These are phyloP conservation scores for Claviceps maximensis DNA, from an alignment of 2,329 filamentous ascomycete species.

Conservation along the genomic window DNA sequence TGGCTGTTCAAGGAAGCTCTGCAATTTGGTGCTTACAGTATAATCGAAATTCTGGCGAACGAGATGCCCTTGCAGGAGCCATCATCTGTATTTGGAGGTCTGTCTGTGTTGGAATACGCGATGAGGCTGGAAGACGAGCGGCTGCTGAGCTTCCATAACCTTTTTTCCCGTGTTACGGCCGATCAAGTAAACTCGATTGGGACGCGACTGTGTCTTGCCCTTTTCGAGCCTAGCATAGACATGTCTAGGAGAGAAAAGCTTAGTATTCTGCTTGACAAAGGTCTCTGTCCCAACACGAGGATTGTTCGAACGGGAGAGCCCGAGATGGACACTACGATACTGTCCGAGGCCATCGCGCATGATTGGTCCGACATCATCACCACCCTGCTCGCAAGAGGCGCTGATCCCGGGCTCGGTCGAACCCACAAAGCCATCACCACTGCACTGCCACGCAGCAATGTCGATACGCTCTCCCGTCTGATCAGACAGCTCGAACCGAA, in stretches of 20 bases:
- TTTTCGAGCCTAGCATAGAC: neutral
- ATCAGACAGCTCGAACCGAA: neutral
- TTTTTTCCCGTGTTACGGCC: neutral
- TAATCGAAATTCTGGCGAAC: neutral
- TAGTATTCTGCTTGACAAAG: neutral
- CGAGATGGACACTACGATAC: neutral
- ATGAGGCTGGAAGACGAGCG: neutral
- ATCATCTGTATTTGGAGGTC: neutral
- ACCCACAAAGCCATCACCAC: neutral
- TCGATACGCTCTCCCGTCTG: neutral
- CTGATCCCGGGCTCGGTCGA: neutral
- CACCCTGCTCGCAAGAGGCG: neutral
- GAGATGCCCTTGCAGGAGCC: neutral
- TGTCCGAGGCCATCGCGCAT: neutral
- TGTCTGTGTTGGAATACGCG: neutral
- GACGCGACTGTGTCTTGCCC: neutral
- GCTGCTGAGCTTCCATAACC: neutral
- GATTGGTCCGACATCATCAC: neutral
- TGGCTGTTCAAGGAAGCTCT: constrained; percentile 1
- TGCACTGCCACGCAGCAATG: neutral
- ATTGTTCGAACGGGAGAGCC: neutral
- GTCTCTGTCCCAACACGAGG: neutral
- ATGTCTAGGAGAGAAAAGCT: neutral
- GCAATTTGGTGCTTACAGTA: neutral
- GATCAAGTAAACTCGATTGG: neutral